Evolutionary conservation across 2,329 filamentous ascomycete genomes (phyloP), one percentile per base, ranked within the genome.

Genomic region (Orbilia blumenaviensis): DNA sequence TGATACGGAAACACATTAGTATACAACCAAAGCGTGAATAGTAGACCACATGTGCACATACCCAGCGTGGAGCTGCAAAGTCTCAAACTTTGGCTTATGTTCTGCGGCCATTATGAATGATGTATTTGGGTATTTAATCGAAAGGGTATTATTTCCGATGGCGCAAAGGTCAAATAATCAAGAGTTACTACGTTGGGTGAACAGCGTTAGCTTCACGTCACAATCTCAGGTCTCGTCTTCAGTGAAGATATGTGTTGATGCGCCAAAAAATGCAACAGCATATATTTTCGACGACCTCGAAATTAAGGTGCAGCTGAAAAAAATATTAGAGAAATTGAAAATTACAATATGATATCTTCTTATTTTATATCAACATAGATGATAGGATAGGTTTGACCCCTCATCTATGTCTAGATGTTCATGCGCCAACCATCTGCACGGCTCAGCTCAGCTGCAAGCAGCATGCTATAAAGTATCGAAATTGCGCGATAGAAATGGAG

Each of bases 21-120:
- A 25, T 38, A 8, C 3, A 9, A 14, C 1, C 18, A 2, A 23
- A 9, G 23, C 14, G 21, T 42, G 6, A n/a, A 27, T 52, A 41
- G 14, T 14, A n/a, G 34, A 56, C 41, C 9, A 63, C 82, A 85
- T 81, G n/a, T n/a, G n/a, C n/a, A n/a, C n/a, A n/a, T 88, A 92
- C 90, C 92, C 92, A 82, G 92, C 92, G 83, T 95, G 92, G 79
- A 95, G 88, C 86, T 94, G 92, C 78, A 94, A 87, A 76, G 92
- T 95, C 86, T 94, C 92, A 80, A 95, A 95, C 83, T 90, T 88
- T 78, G 81, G 82, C 21, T 80, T 78, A 61, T 80, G 81, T 71
- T 83, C 80, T 66, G 81, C 79, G 25, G 34, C 41, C 71, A 75
- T 75, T 25, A 6, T 60, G 34, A 60, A 16, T 25, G 42, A 34